A percentile compares a stretch with the other conserved stretches of the same genome.
Evolutionary conservation across 495 filamentous ascomycete species (phyloP).

Genomic region (Neurospora sp.): DNA sequence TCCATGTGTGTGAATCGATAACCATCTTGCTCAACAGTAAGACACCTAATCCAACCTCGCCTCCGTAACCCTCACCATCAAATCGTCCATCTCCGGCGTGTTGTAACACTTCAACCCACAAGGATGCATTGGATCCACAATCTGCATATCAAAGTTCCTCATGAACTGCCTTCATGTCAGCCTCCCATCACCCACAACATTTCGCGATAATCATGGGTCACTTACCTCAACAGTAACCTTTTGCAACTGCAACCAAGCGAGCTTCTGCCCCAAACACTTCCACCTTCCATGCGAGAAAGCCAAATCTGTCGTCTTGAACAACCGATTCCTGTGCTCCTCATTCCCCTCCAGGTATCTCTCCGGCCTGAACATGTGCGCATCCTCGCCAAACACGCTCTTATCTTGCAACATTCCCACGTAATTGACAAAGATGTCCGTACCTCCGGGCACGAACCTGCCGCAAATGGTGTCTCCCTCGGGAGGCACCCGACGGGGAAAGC

Average conservation of each 20-base stretch:
- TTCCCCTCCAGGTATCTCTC: conserved; percentile 39
- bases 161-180: neutral
- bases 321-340: neutral
- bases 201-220: neutral
- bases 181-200: neutral
- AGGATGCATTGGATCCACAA: neutral
- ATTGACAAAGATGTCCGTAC: conserved; percentile 22
- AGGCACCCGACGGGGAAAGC: conserved; percentile 14
- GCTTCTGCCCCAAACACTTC: conserved; percentile 6
- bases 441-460: conserved; percentile 18
- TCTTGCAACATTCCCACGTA: conserved; percentile 24
- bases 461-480: conserved; percentile 34
- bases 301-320: conserved; percentile 2
- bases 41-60: neutral
- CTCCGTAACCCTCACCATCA: conserved; percentile 1
- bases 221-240: conserved; percentile 11
- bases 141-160: conserved; percentile 7
- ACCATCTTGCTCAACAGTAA: too few relatives aligned
- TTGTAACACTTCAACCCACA: neutral
- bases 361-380: conserved; percentile 37
- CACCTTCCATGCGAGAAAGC: conserved; percentile 7
- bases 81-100: conserved; percentile 1
- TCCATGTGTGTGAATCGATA: too few relatives aligned
- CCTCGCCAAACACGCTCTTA: conserved; percentile 33
- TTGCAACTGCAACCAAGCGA: conserved; percentile 10